Base-by-base conservation (phyloP, 441 rosid genomes). In the Omphalea diandra region DNA sequence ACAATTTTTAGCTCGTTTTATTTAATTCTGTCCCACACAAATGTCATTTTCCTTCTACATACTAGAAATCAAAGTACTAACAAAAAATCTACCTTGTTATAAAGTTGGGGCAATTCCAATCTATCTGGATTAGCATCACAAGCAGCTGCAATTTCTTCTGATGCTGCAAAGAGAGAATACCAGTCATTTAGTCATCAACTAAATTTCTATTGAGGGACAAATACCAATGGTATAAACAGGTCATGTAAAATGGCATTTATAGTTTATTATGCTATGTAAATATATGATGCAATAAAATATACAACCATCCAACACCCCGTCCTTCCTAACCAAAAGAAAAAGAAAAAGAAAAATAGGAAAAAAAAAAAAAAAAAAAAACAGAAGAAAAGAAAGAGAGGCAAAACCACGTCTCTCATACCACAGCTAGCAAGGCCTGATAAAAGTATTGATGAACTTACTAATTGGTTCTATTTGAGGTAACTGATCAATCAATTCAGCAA, bases 101-200 rank as follows among this genome's bases (percentile, higher is more conserved):
- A 93, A 52, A 76, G 85, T 55, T 66, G 75, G 36, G 83, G 83
- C 82, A 96, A 35, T 64, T 84, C 84, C 73, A 79, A 47, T 52
- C 97, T 86, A 44, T 80, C 89, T 15, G 86, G 80, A 73, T 93
- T 79, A 76, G 82, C 75, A 76, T 88, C 90, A 76, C 76, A 84
- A 65, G 88, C 88, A 74, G 85, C 84, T 32, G 74, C 74, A 54
- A 91, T 77, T 75, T 96, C 97, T 63, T 85, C 94, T 44, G 86
- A 26, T 8, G 70, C 99, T 96, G 84, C 81, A 81, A 44, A 38
- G 63, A 49, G 46, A 76, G 67, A 76, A 74, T 9, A 58, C 8
- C n/a, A n/a, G n/a, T n/a, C n/a, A n/a, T n/a, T n/a, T 50, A 24
- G 26, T 38, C 69, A 68, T 63, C 29, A 20, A 61, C 35, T 64